Base-by-base conservation (phyloP, 2,329 filamentous ascomycete genomes). In the Plectosphaerella sp. region DNA sequence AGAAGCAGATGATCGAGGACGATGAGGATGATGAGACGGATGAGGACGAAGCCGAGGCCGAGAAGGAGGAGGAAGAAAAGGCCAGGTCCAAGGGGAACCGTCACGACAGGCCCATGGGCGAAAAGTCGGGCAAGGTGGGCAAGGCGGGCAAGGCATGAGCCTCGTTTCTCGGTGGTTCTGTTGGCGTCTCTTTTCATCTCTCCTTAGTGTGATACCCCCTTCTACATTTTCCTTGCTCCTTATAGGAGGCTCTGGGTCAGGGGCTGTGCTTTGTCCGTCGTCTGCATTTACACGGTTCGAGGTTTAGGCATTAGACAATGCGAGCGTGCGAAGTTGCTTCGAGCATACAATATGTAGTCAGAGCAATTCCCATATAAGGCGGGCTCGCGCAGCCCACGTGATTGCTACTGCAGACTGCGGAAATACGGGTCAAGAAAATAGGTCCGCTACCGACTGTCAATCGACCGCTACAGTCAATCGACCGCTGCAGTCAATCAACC, bases 21-120 rank as follows among this genome's bases (percentile, higher is more conserved):
- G 69, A 72, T 0, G 71, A 75, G 0, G 67, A 69, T 7, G 68
- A 69, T 2, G 66, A 68, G 8, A 65, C 68, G 8, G 63, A 70
- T 0, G 58, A 67, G 22, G 67, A 70, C 46, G 60, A 67, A 50
- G 57, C 59, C 42, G 53, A 60, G 14, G 57, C 59, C 42, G 53
- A 60, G 15, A 54, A 65, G 46, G 58, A 60, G 4, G 54, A 63
- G 43, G 58, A 64, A 6, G 54, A 64, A n/a, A 60, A 64, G 54
- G 57, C 62, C 48, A 48, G 36, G 46, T 35, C 28, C 20, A 54
- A 43, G 47, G 39, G 15, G 8, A 47, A 50, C 8, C 41, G 22
- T 10, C 46, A 47, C 41, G 50, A 50, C 39, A 15, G 15, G 37
- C 37, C 35, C 20, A 28, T 41, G 36, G 47, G 22, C 4, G 25